Evolutionary conservation across 495 filamentous ascomycete genomes (phyloP).

Genomic region (Collariella sp.): DNA sequence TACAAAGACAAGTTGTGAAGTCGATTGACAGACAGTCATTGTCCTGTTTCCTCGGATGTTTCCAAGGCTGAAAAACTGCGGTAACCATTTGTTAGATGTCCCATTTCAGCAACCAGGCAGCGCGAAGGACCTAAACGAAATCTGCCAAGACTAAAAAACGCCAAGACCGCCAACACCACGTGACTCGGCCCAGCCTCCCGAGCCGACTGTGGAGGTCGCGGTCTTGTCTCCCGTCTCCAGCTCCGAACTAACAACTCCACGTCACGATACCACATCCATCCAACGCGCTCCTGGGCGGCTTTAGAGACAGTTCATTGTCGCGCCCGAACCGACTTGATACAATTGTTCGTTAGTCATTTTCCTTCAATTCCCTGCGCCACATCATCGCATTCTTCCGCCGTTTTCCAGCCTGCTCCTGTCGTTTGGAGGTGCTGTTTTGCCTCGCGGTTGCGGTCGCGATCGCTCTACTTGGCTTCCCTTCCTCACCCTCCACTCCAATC

Average conservation of each 20-base stretch:
- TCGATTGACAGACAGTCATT: too few relatives aligned
- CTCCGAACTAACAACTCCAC: constrained; percentile 11
- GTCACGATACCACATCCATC: constrained; percentile 10
- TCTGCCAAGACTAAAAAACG: background rate
- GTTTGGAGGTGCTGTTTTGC: constrained; percentile 4
- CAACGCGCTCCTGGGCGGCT: constrained; percentile 16
- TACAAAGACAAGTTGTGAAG: too few relatives aligned
- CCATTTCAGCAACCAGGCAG: too few relatives aligned
- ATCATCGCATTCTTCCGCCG: constrained; percentile 11
- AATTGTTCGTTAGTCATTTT: constrained; percentile 34
- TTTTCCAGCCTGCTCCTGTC: constrained; percentile 5
- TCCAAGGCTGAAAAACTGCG: too few relatives aligned
- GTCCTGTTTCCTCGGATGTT: background rate
- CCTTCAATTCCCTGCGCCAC: constrained; percentile 20
- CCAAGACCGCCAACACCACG: background rate
- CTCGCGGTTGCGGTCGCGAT: background rate
- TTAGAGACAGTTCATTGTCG: background rate
- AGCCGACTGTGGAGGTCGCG: background rate
- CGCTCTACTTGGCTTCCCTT: constrained; percentile 3
- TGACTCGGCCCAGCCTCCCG: constrained; percentile 4
- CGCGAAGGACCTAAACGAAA: background rate
- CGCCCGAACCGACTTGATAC: constrained; percentile 7
- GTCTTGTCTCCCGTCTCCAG: background rate
- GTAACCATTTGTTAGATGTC: too few relatives aligned
- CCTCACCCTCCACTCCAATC: constrained; percentile 8